Evolutionary conservation across 2,329 filamentous ascomycete species (phyloP).

Genomic region (Diaporthe vaccinii): DNA sequence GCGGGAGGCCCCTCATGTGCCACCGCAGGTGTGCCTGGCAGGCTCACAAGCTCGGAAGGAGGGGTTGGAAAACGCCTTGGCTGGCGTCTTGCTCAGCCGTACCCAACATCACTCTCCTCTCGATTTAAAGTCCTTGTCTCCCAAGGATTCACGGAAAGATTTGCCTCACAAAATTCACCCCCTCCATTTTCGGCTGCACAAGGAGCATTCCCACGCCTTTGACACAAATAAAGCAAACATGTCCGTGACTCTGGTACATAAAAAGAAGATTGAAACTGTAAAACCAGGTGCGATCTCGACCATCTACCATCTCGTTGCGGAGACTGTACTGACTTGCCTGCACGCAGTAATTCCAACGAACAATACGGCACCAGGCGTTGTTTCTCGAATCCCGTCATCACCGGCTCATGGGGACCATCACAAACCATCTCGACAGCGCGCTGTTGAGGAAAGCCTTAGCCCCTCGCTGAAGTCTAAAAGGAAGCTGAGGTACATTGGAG

Average conservation of each 20-base stretch:
- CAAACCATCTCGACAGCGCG: background rate
- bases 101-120: background rate
- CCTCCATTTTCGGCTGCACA: background rate
- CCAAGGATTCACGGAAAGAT: background rate
- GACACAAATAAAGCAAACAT: background rate
- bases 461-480: background rate
- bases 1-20: background rate
- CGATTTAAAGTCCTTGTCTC: background rate
- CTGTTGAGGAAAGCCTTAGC: background rate
- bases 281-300: background rate
- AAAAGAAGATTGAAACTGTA: background rate
- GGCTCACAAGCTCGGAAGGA: background rate
- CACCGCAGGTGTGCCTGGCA: background rate
- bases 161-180: no score
- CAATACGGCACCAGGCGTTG: background rate
- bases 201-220: background rate
- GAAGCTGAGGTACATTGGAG: background rate
- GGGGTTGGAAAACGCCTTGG: background rate
- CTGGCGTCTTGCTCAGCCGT: background rate
- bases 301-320: background rate
- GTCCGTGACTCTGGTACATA: background rate
- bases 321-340: background rate
- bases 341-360: background rate
- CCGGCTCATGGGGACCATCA: background rate
- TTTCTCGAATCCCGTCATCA: background rate